Base-by-base conservation (phyloP, 2,329 filamentous ascomycete genomes). In the Fusarium sacchari region DNA sequence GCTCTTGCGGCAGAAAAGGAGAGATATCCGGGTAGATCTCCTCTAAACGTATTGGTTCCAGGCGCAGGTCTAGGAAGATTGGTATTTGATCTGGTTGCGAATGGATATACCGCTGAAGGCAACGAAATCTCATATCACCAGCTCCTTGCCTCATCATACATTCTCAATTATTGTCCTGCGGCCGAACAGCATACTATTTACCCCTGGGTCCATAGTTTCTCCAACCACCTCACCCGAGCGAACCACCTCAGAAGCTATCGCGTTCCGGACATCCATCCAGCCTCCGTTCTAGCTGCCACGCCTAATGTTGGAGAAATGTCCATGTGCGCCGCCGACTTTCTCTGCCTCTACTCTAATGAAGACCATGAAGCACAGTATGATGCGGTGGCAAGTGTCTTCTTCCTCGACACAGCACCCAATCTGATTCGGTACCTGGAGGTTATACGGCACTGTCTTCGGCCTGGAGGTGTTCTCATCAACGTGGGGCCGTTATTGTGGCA, bases 51-150 rank as follows among this genome's bases (percentile, higher is more conserved):
- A 2, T 88, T 99, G 1, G 92, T 98, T 1, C 96, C 96, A 0
- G 96, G 96, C 1, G 95, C 96, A 8, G 96, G 96, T 0, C 86
- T 99, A 5, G 96, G 94, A 6, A 89, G 96, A 20, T 85, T 98
- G 5, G 94, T 98, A 1, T 97, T 97, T 78, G 96, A 99, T 49
- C 86, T 98, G 20, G 94, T 92, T 79, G 85, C 84, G 34, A 86
- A 85, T 3, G 95, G 96, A 17, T 97, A 91, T 81, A 84, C 88
- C 17, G 89, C 91, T 2, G 95, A 98, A 81, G 96, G 96, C 34
- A 98, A 98, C 79, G 94, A 99, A 83, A 97, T 98, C 70, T 98
- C 95, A 6, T 98, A 97, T 79, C 96, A 99, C 81, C 94, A 97
- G 81, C 89, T 99, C n/a, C 87, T 98, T 65, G 94, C 94, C 3